These are phyloP conservation scores for Hysterium pulicare DNA, from an alignment of 2,329 filamentous ascomycete species.

Conservation along the genomic window DNA sequence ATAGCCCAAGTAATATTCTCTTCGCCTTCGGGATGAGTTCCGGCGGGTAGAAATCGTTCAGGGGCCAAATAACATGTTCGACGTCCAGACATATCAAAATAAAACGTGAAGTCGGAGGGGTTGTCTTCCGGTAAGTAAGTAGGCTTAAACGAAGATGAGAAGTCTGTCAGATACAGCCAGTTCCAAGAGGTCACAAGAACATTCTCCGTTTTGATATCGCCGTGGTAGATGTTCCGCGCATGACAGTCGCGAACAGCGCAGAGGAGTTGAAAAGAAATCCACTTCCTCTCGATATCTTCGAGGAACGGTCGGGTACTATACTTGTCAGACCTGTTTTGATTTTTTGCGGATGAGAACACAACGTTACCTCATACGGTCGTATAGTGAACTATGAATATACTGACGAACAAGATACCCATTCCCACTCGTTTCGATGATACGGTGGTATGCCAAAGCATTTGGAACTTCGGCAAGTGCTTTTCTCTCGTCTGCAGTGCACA, in stretches of 20 bases:
- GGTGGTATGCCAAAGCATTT: conserved; percentile 86
- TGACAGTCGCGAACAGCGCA: conserved; percentile 93
- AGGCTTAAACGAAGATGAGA: conserved; percentile 92
- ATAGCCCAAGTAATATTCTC: conserved; percentile 81
- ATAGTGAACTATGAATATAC: conserved; percentile 93
- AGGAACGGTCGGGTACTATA: conserved; percentile 86
- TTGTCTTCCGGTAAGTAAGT: conserved; percentile 93
- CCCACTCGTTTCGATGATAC: conserved; percentile 84
- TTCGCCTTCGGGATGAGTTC: conserved; percentile 61
- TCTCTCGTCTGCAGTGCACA: conserved; percentile 62
- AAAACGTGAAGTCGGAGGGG: conserved; percentile 95
- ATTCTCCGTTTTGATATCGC: conserved; percentile 98
- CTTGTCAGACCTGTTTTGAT: no score
- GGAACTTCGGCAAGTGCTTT: conserved; percentile 76
- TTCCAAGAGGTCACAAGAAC: conserved; percentile 98
- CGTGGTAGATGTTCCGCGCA: conserved; percentile 83
- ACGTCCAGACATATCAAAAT: conserved; percentile 88
- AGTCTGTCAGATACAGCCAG: conserved; percentile 97
- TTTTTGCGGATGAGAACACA: conserved; percentile 4
- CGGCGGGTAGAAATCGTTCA: conserved; percentile 78
- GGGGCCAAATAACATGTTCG: conserved; percentile 94
- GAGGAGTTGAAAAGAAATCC: conserved; percentile 92
- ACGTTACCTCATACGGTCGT: conserved; percentile 73
- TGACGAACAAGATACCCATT: conserved; percentile 93
- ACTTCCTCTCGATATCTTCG: conserved; percentile 98